Conservation (phyloP, 2,329 filamentous ascomycete genomes). For the Blastomyces gilchristii region DNA sequence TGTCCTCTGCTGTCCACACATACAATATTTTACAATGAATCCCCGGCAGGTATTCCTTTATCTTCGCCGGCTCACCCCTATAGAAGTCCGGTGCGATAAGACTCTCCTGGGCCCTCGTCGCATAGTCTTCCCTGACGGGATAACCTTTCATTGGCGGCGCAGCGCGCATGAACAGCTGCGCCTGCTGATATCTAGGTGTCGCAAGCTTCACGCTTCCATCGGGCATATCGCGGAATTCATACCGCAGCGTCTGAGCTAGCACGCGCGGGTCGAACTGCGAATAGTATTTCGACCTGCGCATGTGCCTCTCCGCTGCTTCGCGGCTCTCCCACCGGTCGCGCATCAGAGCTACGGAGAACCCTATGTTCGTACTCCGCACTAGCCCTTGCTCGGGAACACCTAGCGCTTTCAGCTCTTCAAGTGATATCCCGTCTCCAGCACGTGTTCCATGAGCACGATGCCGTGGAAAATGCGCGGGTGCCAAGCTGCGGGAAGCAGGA, state of each 20-base stretch:
- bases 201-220: background rate
- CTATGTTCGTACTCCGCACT: background rate
- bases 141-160: background rate
- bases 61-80: background rate
- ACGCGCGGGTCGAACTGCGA: background rate
- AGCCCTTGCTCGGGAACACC: background rate
- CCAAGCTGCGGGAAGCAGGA: background rate
- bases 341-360: background rate
- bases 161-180: slow-evolving; percentile 1
- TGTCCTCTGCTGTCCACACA: background rate
- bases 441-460: slow-evolving; percentile 1
- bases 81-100: background rate
- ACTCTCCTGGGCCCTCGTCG: background rate
- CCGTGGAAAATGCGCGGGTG: slow-evolving; percentile 4
- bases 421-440: slow-evolving; percentile 1
- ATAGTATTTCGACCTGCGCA: background rate
- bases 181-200: background rate
- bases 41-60: background rate
- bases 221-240: background rate
- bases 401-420: background rate
- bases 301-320: background rate
- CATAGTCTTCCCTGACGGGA: background rate
- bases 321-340: background rate
- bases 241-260: background rate
- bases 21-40: background rate